phyloP scores from a whole-genome alignment of 106 monocot species.

The Vanilla planifolia region DNA sequence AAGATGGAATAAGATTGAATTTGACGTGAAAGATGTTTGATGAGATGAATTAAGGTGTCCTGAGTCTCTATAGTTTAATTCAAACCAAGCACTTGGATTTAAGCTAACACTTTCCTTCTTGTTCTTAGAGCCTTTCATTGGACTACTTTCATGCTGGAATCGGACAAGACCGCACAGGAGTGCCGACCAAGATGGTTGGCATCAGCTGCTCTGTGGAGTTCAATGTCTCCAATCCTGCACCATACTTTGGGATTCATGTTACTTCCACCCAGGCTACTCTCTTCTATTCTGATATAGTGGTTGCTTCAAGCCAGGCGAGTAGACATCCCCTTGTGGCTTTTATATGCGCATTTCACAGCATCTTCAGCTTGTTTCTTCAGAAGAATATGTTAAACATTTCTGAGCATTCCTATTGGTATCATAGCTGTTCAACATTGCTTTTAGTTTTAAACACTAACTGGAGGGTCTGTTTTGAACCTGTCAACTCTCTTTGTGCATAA shows the following conservation, averaged over 20 bases:
- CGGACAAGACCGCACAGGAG: slow-evolving; percentile 1
- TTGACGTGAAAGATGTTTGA: too few species aligned
- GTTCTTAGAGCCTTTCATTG: background rate
- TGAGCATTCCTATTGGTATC: too few species aligned
- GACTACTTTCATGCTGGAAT: slow-evolving; percentile 1
- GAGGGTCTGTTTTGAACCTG: too few species aligned
- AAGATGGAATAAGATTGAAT: too few species aligned
- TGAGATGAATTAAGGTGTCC: too few species aligned
- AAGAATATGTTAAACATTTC: too few species aligned
- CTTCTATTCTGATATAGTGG: background rate
- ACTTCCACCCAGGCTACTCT: background rate
- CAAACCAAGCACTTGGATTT: too few species aligned
- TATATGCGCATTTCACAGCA: background rate
- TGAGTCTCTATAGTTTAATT: too few species aligned
- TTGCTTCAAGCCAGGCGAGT: background rate
- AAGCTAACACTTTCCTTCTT: background rate
- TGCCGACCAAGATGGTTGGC: background rate
- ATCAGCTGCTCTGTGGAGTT: background rate
- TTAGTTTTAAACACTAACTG: too few species aligned
- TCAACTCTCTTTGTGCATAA: too few species aligned
- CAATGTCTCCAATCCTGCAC: background rate
- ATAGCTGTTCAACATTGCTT: too few species aligned
- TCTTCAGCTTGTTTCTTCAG: too few species aligned
- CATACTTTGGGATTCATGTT: slow-evolving; percentile 1
- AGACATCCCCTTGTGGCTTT: background rate